Evolutionary conservation across 2,329 filamentous ascomycete species (phyloP), one percentile per base, ranked within the genome.

Genomic region (Didymella segeticola): DNA sequence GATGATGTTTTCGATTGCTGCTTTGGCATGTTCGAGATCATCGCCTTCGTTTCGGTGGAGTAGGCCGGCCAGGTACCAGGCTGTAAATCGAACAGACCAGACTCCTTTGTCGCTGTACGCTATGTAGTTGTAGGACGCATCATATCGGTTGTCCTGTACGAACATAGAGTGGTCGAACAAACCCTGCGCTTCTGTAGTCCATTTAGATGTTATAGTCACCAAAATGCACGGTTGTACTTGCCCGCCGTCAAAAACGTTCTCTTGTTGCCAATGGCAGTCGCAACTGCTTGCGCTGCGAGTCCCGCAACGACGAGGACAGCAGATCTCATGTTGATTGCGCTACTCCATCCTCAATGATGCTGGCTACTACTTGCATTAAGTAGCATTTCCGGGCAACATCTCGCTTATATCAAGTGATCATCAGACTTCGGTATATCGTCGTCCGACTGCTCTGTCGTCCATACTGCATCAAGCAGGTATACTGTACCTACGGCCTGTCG

Each of bases 71-170:
- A 74, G 61, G 41, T 79, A 78, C 77, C 77, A 78, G 0, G 75
- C 74, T 1, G 77, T 79, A 42, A 80, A 80, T 9, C 78, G 70
- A 27, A 73, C 65, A 3, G 72, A 77, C 74, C 77, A 79, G 17
- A 73, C 73, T 0, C 78, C 78, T 3, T 75, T 77, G 39, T 79
- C 74, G 10, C 69, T 67, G 43, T 79, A 80, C 56, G 64, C 73
- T 20, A 80, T 72, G 38, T 74, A 75, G 19, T 77, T 75, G 58
- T 80, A 80, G 2, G 69, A 73, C 7, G 70, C 61, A 54, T 80
- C 78, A 46, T 71, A 80, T 34, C 77, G 64, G 2, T 66, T 63
- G 47, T 79, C 77, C 12, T 57, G 56, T 2, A 62, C 36, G 6
- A 51, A 53, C 55, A 60, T 60, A 6, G 56, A 63, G 27, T 57